Base-by-base conservation (phyloP, 2,329 filamentous ascomycete genomes). In the Colletotrichum lindemuthianum region DNA sequence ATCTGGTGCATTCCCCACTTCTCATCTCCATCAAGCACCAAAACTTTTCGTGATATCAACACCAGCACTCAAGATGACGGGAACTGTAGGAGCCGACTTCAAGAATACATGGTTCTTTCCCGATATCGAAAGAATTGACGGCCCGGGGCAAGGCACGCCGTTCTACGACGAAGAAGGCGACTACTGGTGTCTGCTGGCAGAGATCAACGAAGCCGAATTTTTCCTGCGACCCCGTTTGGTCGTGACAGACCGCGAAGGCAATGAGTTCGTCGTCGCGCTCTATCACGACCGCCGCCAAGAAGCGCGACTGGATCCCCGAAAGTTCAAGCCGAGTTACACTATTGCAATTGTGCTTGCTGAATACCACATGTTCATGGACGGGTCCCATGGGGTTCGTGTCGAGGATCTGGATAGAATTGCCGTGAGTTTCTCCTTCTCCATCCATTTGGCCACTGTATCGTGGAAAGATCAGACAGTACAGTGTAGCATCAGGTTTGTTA, bases 31-130 rank as follows among this genome's bases (percentile, higher is more conserved):
- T 24, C 24, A 24, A 24, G 24, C 24, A 24, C 24, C 24, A 24
- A 24, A 24, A 24, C 24, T 24, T 24, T 5, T 5, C 24, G 4
- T 24, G 24, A 5, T 24, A 24, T 5, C 24, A 24, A 24, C 24
- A 24, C 24, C 4, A 24, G 24, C 5, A 24, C 24, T 24, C 24
- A 24, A 24, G 24, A 24, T 24, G 24, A 4, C 24, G 24, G 24
- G 24, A 5, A 24, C 24, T 4, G 24, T 5, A 1, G 24, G 24
- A 24, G 24, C 10, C 16, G 5, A 41, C 50, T 53, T 53, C 15
- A 24, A 15, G 4, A 37, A 53, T 24, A 53, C 50, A 6, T 53
- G 50, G 50, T 37, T 36, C 50, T 53, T 53, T 37, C 50, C 50
- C 15, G 50, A 39, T 11, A 33, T 53, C 16, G 37, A 41, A 6